phyloP scores from a whole-genome alignment of 768 basidiomycete species.

The Lentinula lateritia region DNA sequence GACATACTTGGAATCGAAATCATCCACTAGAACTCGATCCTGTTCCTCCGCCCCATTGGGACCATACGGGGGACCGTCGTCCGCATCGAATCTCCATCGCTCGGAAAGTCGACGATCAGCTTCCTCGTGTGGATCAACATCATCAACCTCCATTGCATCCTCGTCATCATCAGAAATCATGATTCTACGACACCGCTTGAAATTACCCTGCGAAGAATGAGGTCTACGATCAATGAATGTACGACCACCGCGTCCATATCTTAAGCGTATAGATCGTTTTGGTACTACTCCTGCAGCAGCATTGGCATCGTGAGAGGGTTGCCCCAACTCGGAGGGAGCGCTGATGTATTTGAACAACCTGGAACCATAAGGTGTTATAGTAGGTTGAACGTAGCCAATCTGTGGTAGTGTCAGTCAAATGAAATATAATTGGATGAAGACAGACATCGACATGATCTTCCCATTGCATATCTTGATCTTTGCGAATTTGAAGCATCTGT shows the following conservation, averaged over 20 bases:
- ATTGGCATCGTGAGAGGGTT: conserved; percentile 21
- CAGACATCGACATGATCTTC: conserved; percentile 83
- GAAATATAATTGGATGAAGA: conserved; percentile 5
- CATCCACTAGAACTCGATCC: conserved; percentile 65
- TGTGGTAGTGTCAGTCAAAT: conserved; percentile 19
- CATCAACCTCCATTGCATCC: conserved; percentile 22
- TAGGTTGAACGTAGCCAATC: conserved; percentile 64
- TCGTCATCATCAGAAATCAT: conserved; percentile 22
- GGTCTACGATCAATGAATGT: conserved; percentile 68
- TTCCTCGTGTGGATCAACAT: conserved; percentile 33
- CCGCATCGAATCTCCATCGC: conserved; percentile 65
- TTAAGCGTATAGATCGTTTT: conserved; percentile 56
- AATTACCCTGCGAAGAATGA: conserved; percentile 7
- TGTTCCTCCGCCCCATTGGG: conserved; percentile 63
- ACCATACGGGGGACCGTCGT: conserved; percentile 52
- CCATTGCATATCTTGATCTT: conserved; percentile 76
- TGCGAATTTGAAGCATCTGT: conserved; percentile 52
- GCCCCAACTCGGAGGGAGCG: conserved; percentile 18
- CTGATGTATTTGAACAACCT: conserved; percentile 62
- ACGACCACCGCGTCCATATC: conserved; percentile 81
- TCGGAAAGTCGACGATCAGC: conserved; percentile 38
- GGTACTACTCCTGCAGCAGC: conserved; percentile 19
- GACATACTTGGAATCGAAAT: conserved; percentile 51
- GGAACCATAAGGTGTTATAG: conserved; percentile 49
- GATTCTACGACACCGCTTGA: conserved; percentile 37